These are phyloP conservation scores for Fraxinus sp. DNA, from an alignment of 305 asterid genomes.

Conservation along the genomic window DNA sequence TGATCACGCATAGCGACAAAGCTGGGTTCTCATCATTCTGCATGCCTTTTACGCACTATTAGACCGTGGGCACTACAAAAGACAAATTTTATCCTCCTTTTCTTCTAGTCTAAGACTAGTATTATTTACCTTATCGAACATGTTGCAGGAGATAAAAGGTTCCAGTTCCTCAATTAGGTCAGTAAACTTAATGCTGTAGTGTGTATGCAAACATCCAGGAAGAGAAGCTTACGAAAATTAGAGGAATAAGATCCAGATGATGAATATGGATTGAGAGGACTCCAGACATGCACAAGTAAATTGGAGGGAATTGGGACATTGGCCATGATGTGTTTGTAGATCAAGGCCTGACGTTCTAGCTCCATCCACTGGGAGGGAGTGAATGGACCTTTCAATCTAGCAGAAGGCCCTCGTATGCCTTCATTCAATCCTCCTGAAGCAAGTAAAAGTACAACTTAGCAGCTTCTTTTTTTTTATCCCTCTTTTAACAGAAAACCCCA, in stretches of 20 bases:
- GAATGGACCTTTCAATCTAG: slow-evolving; percentile 21
- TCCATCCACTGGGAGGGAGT: slow-evolving; percentile 28
- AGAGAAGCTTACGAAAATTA: slow-evolving; percentile 49
- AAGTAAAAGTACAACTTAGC: not conserved
- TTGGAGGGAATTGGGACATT: slow-evolving; percentile 71
- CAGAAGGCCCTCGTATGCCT: slow-evolving; percentile 9
- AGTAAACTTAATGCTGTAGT: not conserved
- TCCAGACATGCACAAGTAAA: slow-evolving; percentile 61
- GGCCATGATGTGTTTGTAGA: slow-evolving; percentile 41
- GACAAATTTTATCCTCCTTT: not conserved
- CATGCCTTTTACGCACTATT: too few relatives aligned
- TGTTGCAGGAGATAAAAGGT: not conserved
- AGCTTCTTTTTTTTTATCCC: too few relatives aligned
- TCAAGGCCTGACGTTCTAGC: slow-evolving; percentile 26
- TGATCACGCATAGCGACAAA: too few relatives aligned
- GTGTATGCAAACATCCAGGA: not conserved
- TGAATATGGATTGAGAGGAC: slow-evolving; percentile 59
- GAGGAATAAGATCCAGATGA: slow-evolving; percentile 55
- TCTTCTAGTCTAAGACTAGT: too few relatives aligned
- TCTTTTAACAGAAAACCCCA: not conserved
- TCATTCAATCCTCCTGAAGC: slow-evolving; percentile 47
- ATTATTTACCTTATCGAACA: not conserved
- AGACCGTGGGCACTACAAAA: too few relatives aligned
- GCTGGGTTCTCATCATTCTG: too few relatives aligned
- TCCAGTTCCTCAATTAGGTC: not conserved